Base-by-base conservation (phyloP, 768 basidiomycete genomes). In the Hygrocybe coccinea region DNA sequence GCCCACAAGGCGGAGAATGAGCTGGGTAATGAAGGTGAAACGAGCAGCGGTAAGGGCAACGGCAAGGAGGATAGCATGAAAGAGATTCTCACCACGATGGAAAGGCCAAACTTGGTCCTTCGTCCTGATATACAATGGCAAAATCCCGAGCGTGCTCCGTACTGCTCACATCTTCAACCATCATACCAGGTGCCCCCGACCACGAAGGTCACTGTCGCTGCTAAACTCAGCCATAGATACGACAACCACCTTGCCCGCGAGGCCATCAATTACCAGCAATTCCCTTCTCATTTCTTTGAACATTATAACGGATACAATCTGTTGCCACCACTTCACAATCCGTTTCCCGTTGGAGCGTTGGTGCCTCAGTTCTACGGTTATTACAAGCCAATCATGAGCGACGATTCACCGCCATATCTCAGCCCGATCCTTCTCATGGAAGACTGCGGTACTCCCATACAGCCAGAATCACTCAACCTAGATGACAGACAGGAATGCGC, bases 281-380 rank as follows among this genome's bases (percentile, higher is more conserved):
- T 84, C 61, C 76, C 78, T 2, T 49, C 56, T 11, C 74, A 79
- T 55, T 67, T 81, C 46, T 77, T 73, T 58, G 66, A 81, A 62
- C 76, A 80, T 45, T 81, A 75, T 75, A 76, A 64, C 56, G 81
- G 82, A 3, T 74, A 71, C 56, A 78, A 80, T 54, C 51, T 79
- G 38, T 60, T 79, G 1, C 59, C 59, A 10, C 78, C 79, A 2
- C 55, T 81, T 5, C 66, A 67, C 29, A 61, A 74, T 58, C 76
- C 81, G 0, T 73, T 77, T 0, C 79, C 81, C 2, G 69, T 79
- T 3, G 69, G 72, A 6, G 74, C 85, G 0, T 46, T 85, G 46
- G 79, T 81, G 2, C 84, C 85, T 0, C 82, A 84, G 63, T 86
- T 78, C 65, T 86, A 82, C 59, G 84, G 86, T 1, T 82, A 80